phyloP scores from a whole-genome alignment of 2,329 filamentous ascomycete species.

The Colletotrichum brevisporum region DNA sequence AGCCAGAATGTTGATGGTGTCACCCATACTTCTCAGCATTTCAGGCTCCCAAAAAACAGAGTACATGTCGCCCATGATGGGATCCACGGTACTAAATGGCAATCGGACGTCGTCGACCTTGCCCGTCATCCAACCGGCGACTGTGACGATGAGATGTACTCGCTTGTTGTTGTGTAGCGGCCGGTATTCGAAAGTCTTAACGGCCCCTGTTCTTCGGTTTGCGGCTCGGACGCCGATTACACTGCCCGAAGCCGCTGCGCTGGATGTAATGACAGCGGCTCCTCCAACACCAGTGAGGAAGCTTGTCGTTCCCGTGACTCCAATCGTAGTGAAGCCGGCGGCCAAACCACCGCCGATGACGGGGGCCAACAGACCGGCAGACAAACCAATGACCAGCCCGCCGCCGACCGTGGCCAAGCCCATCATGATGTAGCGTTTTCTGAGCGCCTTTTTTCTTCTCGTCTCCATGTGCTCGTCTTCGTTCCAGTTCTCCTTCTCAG shows the following conservation, averaged over 20 bases:
- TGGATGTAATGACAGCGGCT: constrained; percentile 93
- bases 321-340: constrained; percentile 95
- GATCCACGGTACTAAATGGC: constrained; percentile 95
- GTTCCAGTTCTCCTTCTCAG: constrained; percentile 97
- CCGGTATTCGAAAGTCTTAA: constrained; percentile 96
- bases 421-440: constrained; percentile 92
- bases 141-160: constrained; percentile 93
- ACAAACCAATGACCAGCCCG: constrained; percentile 93
- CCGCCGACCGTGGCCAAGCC: constrained; percentile 96
- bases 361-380: constrained; percentile 90
- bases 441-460: constrained; percentile 84
- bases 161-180: constrained; percentile 98
- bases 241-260: constrained; percentile 87
- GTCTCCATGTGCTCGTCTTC: constrained; percentile 94
- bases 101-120: constrained; percentile 96
- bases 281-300: constrained; percentile 94
- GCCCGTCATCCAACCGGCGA: constrained; percentile 98
- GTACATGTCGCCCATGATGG: constrained; percentile 98
- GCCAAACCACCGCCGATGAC: constrained; percentile 95
- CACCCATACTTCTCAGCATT: constrained; percentile 97
- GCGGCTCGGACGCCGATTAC: constrained; percentile 89
- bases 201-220: constrained; percentile 88
- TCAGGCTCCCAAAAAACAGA: constrained; percentile 98
- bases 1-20: constrained; percentile 97
- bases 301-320: constrained; percentile 87